A percentile compares a stretch with the other conserved stretches of the same genome.
Conservation (phyloP, 2,329 filamentous ascomycete genomes). For the Keithomyces neogunnii region DNA sequence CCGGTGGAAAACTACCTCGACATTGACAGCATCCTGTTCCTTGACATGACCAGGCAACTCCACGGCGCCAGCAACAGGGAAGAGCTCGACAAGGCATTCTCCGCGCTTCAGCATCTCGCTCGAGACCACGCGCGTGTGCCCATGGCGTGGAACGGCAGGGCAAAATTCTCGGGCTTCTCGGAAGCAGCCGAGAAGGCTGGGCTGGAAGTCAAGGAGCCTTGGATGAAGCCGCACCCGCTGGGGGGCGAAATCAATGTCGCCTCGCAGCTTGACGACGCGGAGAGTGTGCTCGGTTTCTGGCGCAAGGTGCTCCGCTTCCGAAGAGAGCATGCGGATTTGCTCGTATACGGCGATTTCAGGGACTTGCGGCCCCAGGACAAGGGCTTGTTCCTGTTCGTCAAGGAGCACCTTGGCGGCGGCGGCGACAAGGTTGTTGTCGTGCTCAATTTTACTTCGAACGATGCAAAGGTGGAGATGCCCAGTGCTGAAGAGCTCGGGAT, state of each 20-base stretch:
- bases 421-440: conserved; percentile 18
- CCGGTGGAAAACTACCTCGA: conserved; percentile 47
- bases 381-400: conserved; percentile 20
- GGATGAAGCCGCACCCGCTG: conserved; percentile 25
- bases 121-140: conserved; percentile 60
- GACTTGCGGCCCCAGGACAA: conserved; percentile 15
- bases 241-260: conserved; percentile 43
- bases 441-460: conserved; percentile 22
- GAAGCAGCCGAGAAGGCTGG: conserved; percentile 25
- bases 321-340: conserved; percentile 21
- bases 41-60: conserved; percentile 21
- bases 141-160: conserved; percentile 50
- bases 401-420: conserved; percentile 16
- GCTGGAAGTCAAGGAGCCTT: conserved; percentile 18
- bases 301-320: conserved; percentile 20
- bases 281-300: conserved; percentile 27
- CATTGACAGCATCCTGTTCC: conserved; percentile 37
- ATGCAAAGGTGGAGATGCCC: conserved; percentile 17
- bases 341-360: conserved; percentile 26
- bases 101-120: conserved; percentile 24
- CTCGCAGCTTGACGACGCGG: conserved; percentile 35
- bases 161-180: conserved; percentile 25
- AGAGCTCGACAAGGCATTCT: conserved; percentile 26
- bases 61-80: conserved; percentile 18
- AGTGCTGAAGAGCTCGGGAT: conserved; percentile 15